A percentile compares a stretch with the other conserved stretches of the same genome.
These are phyloP conservation scores for Lichtheimia hyalospora DNA, from an alignment of 371 early-diverging fungal species.

Conservation along the genomic window DNA sequence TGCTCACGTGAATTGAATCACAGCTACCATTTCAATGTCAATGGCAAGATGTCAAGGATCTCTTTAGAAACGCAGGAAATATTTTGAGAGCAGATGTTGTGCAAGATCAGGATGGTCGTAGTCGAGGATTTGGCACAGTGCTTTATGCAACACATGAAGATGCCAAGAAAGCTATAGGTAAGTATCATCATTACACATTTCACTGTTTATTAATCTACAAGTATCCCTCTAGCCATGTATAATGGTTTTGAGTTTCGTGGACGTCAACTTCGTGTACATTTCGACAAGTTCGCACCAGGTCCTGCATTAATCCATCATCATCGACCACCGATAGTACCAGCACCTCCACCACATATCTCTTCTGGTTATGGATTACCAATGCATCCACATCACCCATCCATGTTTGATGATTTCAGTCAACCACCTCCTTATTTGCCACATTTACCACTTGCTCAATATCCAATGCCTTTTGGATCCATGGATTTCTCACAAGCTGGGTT, in stretches of 20 bases:
- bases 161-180: constrained; percentile 57
- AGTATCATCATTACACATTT: neutral
- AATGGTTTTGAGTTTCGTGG: constrained; percentile 46
- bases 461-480: too few relatives aligned
- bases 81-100: constrained; percentile 70
- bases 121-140: constrained; percentile 72
- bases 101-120: constrained; percentile 58
- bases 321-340: neutral
- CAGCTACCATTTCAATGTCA: constrained; percentile 65
- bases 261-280: constrained; percentile 44
- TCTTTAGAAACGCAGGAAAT: constrained; percentile 69
- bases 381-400: neutral
- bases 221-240: constrained; percentile 34
- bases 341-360: constrained; percentile 1
- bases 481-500: too few relatives aligned
- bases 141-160: constrained; percentile 66
- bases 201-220: neutral
- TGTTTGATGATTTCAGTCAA: too few relatives aligned
- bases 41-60: constrained; percentile 81
- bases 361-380: neutral
- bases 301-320: neutral
- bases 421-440: too few relatives aligned
- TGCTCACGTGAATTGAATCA: neutral
- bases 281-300: constrained; percentile 38
- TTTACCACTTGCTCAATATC: too few relatives aligned